phyloP scores from a whole-genome alignment of 2,329 filamentous ascomycete genomes.

The Pestalotiopsis sp. region DNA sequence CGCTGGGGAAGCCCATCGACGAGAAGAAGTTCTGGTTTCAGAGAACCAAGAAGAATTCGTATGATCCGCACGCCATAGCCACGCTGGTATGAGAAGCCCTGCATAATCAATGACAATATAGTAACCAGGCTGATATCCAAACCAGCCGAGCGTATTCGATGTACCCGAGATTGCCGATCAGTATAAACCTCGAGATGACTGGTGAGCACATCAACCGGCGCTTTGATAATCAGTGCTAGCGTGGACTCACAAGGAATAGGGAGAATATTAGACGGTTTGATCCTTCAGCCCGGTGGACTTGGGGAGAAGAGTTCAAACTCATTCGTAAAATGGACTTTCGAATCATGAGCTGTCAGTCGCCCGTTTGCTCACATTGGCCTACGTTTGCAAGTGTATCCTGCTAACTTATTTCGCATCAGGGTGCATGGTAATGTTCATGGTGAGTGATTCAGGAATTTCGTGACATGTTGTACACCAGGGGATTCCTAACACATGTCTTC shows the following conservation, averaged over 20 bases:
- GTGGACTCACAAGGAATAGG: slow-evolving; percentile 17
- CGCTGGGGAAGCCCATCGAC: slow-evolving; percentile 25
- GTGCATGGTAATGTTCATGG: slow-evolving; percentile 9
- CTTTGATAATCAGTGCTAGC: background rate
- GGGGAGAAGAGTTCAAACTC: slow-evolving; percentile 32
- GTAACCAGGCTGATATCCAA: slow-evolving; percentile 15
- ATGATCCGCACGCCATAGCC: slow-evolving; percentile 26
- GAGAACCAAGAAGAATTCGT: slow-evolving; percentile 21
- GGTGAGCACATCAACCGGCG: slow-evolving; percentile 17
- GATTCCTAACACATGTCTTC: slow-evolving; percentile 30
- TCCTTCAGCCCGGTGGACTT: slow-evolving; percentile 33
- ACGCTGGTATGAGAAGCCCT: slow-evolving; percentile 24
- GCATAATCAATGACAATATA: background rate
- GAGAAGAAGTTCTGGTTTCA: slow-evolving; percentile 38
- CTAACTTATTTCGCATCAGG: background rate
- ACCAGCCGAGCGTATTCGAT: slow-evolving; percentile 47
- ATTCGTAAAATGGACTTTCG: slow-evolving; percentile 30
- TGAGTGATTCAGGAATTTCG: background rate
- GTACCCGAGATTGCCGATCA: slow-evolving; percentile 43
- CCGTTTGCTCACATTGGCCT: too few relatives aligned
- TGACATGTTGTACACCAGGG: too few relatives aligned
- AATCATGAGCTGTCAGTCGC: slow-evolving; percentile 36
- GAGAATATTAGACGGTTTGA: slow-evolving; percentile 35
- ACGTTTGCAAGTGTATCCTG: background rate
- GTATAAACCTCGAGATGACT: slow-evolving; percentile 31